Percentiles rank a stretch among this genome's conserved stretches.
Conservation (phyloP, 345 rosid genomes). For the Populus simonii region DNA sequence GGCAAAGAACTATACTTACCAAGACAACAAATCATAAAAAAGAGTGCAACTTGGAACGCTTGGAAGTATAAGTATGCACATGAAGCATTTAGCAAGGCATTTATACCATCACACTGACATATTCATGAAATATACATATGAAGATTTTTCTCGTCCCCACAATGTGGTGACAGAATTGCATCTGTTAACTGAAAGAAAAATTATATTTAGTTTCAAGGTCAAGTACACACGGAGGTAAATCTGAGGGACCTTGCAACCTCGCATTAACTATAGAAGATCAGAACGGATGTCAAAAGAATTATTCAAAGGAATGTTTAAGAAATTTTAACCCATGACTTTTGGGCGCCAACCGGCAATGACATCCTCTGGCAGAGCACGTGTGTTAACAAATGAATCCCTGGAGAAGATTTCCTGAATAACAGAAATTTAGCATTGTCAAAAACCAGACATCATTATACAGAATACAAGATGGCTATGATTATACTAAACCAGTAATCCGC, state of each 20-base stretch:
- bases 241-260: background rate
- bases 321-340: conserved; percentile 59
- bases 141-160: background rate
- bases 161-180: background rate
- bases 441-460: background rate
- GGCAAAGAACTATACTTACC: too few species aligned
- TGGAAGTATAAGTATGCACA: background rate
- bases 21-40: too few species aligned
- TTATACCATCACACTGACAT: background rate
- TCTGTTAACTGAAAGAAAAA: background rate
- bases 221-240: background rate
- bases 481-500: background rate
- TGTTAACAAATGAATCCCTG: conserved; percentile 64
- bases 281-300: background rate
- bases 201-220: background rate
- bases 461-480: background rate
- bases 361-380: conserved; percentile 71
- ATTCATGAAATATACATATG: background rate
- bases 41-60: too few species aligned
- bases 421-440: conserved; percentile 8
- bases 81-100: background rate
- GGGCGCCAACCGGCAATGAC: conserved; percentile 92
- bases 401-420: conserved; percentile 65
- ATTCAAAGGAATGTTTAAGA: background rate
- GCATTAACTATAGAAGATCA: background rate